Percentiles rank a stretch among this genome's conserved stretches.
phyloP scores from a whole-genome alignment of 2,329 filamentous ascomycete species.

The Didymella segeticola region DNA sequence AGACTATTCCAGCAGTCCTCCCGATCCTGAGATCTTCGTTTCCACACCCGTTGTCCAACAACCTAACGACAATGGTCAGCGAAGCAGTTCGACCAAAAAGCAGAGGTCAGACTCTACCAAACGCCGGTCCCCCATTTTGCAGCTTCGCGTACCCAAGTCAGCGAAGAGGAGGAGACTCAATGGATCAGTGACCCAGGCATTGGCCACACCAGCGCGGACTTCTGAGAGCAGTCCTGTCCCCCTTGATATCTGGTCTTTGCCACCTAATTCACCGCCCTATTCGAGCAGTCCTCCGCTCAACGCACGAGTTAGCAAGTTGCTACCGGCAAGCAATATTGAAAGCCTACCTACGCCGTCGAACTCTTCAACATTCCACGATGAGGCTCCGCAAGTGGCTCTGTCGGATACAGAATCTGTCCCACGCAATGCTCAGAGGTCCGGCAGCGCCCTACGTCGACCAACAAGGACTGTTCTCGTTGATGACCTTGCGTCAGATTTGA shows the following conservation, averaged over 20 bases:
- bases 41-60: constrained; percentile 29
- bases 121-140: constrained; percentile 19
- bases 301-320: constrained; percentile 8
- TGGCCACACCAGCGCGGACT: constrained; percentile 14
- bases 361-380: constrained; percentile 38
- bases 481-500: constrained; percentile 25
- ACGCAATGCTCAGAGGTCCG: constrained; percentile 21
- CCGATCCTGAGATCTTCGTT: constrained; percentile 32
- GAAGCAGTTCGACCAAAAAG: constrained; percentile 8
- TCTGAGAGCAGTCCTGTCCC: constrained; percentile 16
- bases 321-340: constrained; percentile 15
- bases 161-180: constrained; percentile 34
- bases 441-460: constrained; percentile 19
- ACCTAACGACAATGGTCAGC: constrained; percentile 9
- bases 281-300: constrained; percentile 39
- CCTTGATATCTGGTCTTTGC: constrained; percentile 47
- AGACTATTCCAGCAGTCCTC: constrained; percentile 29
- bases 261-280: constrained; percentile 53
- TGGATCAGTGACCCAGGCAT: constrained; percentile 18
- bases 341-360: constrained; percentile 42
- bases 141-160: constrained; percentile 22
- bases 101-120: constrained; percentile 3
- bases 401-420: constrained; percentile 33
- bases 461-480: constrained; percentile 29
- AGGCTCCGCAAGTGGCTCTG: constrained; percentile 17